Evolutionary conservation across 2,329 filamentous ascomycete genomes (phyloP).

Genomic region (Diaporthe citri): DNA sequence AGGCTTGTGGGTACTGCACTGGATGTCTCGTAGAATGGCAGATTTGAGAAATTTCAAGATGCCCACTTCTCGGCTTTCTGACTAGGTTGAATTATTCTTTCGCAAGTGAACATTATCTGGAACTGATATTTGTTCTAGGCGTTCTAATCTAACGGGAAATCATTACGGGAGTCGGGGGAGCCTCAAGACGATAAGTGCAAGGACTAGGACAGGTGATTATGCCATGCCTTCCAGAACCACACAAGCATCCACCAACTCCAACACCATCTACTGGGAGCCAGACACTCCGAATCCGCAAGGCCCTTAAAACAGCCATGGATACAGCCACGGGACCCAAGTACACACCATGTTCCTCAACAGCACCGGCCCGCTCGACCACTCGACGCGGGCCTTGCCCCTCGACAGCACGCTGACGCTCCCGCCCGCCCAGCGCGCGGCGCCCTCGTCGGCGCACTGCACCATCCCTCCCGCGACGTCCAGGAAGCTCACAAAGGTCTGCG

Average conservation of each 20-base stretch:
- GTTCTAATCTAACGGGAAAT: not conserved
- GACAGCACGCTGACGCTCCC: constrained; percentile 23
- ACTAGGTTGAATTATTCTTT: not conserved
- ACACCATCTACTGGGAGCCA: not conserved
- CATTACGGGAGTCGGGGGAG: not conserved
- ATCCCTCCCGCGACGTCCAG: constrained; percentile 25
- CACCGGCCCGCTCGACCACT: not conserved
- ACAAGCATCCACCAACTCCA: not conserved
- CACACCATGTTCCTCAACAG: constrained; percentile 10
- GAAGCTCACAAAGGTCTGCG: constrained; percentile 32
- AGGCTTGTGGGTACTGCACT: not conserved
- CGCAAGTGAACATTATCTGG: not conserved
- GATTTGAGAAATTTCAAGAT: not conserved
- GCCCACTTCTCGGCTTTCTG: too few relatives aligned
- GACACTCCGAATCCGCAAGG: too few relatives aligned
- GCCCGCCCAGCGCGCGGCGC: not conserved
- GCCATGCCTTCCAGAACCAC: not conserved
- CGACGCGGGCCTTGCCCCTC: not conserved
- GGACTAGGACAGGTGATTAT: not conserved
- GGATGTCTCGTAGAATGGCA: not conserved
- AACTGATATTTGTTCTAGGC: not conserved
- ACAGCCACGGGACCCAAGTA: constrained; percentile 6
- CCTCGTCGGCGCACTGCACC: constrained; percentile 30
- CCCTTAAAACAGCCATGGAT: constrained; percentile 6
- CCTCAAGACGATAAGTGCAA: not conserved